Evolutionary conservation across 2,329 filamentous ascomycete genomes (phyloP).

Genomic region (Colletotrichum endophyticum): DNA sequence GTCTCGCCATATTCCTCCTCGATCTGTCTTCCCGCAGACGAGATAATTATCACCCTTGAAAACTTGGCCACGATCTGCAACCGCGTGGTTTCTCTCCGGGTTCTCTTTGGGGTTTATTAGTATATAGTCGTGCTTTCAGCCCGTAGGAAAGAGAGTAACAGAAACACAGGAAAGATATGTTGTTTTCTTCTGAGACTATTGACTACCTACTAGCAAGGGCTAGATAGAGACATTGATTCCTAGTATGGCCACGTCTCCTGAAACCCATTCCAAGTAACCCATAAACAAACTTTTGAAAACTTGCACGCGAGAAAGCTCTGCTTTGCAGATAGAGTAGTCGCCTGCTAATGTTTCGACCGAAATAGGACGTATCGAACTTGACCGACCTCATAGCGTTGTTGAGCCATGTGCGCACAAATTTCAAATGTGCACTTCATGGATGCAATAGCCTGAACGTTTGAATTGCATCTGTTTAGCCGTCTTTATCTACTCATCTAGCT

Average conservation of each 20-base stretch:
- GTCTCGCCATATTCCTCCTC: neutral
- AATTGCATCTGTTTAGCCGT: neutral
- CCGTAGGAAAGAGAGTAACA: too few species aligned
- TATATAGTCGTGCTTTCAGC: fast-evolving
- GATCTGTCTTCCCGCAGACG: neutral
- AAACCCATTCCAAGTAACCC: neutral
- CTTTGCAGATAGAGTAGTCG: neutral
- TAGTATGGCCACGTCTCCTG: neutral
- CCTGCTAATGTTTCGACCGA: neutral
- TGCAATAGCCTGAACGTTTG: neutral
- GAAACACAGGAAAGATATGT: too few species aligned
- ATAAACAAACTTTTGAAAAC: too few species aligned
- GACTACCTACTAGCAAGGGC: too few species aligned
- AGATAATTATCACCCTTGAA: neutral
- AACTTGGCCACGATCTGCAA: neutral
- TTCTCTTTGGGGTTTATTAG: neutral
- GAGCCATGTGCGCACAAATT: neutral
- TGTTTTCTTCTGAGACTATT: too few species aligned
- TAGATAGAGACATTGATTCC: too few species aligned
- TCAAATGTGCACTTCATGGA: neutral
- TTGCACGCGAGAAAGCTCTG: too few species aligned
- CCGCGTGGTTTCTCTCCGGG: neutral
- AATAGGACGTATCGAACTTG: neutral
- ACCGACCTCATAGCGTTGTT: neutral
- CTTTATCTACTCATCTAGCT: neutral